Evolutionary conservation across 352 stramenopile species (phyloP).

Genomic region (Pythium folliculosum): DNA sequence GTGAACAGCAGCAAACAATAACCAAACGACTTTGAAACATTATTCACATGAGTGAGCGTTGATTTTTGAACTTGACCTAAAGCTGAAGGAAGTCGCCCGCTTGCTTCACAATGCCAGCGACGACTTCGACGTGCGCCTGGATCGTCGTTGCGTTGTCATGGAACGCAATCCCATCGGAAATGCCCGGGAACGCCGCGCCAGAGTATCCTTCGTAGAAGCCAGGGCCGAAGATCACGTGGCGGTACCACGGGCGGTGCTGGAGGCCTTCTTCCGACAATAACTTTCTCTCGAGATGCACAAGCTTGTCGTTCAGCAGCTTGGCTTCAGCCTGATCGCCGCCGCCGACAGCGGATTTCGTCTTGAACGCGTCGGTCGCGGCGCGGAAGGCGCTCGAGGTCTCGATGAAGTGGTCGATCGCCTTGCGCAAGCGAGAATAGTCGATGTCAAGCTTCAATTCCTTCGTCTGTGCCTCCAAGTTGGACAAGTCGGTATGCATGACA

Average conservation of each 20-base stretch:
- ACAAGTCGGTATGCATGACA: conserved; percentile 39
- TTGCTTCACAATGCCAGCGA: conserved; percentile 33
- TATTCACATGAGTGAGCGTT: background rate
- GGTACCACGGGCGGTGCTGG: conserved; percentile 58
- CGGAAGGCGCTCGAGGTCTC: conserved; percentile 37
- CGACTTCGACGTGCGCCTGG: conserved; percentile 44
- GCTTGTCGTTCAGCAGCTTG: conserved; percentile 46
- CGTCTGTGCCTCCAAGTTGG: conserved; percentile 34
- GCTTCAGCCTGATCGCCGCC: conserved; percentile 1
- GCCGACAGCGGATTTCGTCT: conserved; percentile 21
- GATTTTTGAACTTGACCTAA: background rate
- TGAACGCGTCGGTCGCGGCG: conserved; percentile 25
- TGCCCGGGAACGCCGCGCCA: conserved; percentile 49
- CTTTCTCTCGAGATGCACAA: conserved; percentile 49
- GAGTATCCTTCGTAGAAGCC: conserved; percentile 59
- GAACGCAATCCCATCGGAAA: conserved; percentile 49
- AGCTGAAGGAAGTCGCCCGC: background rate
- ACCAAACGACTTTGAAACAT: background rate
- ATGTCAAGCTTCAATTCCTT: conserved; percentile 31
- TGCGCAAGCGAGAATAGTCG: conserved; percentile 36
- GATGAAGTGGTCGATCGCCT: conserved; percentile 48
- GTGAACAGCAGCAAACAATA: conserved; percentile 22
- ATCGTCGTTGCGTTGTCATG: conserved; percentile 35
- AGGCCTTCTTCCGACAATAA: conserved; percentile 41
- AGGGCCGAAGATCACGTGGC: conserved; percentile 62